A percentile compares a stretch with the other conserved stretches of the same genome.
These are phyloP conservation scores for Apiospora pterosperma DNA, from an alignment of 2,329 filamentous ascomycete genomes.

Conservation along the genomic window DNA sequence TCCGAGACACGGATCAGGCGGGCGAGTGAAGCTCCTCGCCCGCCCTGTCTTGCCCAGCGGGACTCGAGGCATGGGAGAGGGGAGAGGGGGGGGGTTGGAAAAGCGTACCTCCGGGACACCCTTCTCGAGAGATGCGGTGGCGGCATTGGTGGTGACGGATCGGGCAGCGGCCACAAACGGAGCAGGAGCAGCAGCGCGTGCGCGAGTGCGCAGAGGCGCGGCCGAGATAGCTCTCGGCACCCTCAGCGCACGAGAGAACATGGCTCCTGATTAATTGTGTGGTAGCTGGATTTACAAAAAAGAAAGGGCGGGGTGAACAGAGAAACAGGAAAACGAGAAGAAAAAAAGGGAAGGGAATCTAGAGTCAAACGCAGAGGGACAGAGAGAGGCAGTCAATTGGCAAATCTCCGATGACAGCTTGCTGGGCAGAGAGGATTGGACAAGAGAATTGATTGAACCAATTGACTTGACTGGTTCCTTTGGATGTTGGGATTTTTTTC, in stretches of 20 bases:
- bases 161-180: slow-evolving; percentile 54
- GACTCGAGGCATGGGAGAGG: not conserved
- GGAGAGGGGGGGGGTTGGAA: not conserved
- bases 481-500: slow-evolving; percentile 5
- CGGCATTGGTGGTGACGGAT: slow-evolving; percentile 91
- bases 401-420: slow-evolving; percentile 3
- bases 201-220: slow-evolving; percentile 52
- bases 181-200: slow-evolving; percentile 37
- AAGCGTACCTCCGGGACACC: slow-evolving; percentile 42
- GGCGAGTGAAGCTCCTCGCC: not conserved
- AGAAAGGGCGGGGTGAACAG: not conserved
- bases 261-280: slow-evolving; percentile 31
- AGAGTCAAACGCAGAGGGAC: not conserved
- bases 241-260: slow-evolving; percentile 71
- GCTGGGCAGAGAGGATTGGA: not conserved
- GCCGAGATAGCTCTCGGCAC: slow-evolving; percentile 47
- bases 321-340: not conserved
- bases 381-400: not conserved
- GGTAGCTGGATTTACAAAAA: not conserved
- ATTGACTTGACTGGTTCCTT: not conserved
- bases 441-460: slow-evolving; percentile 3
- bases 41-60: not conserved
- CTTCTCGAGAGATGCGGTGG: slow-evolving; percentile 84
- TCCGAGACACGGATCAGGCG: not conserved
- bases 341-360: not conserved